These are phyloP conservation scores for Eragrostis curvula DNA, from an alignment of 176 grass and related monocot genomes.

Conservation along the genomic window DNA sequence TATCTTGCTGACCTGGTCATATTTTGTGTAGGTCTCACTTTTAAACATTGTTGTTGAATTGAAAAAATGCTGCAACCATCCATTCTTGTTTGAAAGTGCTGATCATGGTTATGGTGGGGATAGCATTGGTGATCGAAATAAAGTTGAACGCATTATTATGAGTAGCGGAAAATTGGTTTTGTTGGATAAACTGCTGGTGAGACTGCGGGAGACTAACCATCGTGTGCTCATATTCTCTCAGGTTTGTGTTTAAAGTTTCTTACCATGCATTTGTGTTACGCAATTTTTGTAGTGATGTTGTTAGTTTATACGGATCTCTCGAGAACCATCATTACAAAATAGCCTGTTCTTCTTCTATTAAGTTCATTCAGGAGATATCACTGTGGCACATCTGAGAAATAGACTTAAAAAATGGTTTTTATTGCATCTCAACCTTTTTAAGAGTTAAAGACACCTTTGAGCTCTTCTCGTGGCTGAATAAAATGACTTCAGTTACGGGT, in stretches of 20 bases:
- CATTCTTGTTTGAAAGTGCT: slow-evolving; percentile 99
- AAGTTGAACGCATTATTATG: slow-evolving; percentile 96
- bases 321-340: background rate
- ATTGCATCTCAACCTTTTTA: too few relatives aligned
- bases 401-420: too few relatives aligned
- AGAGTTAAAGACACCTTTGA: background rate
- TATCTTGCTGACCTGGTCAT: slow-evolving; percentile 32
- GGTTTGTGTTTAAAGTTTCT: slow-evolving; percentile 54
- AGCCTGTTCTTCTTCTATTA: background rate
- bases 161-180: slow-evolving; percentile 98
- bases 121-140: slow-evolving; percentile 80
- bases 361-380: slow-evolving; percentile 1
- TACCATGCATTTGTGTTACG: background rate
- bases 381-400: background rate
- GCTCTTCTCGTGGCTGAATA: background rate
- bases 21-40: slow-evolving; percentile 81
- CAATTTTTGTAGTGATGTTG: background rate
- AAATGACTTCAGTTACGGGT: background rate
- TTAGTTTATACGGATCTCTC: background rate
- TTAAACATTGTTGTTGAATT: slow-evolving; percentile 98
- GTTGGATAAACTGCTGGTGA: slow-evolving; percentile 85
- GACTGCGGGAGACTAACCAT: slow-evolving; percentile 94
- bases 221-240: slow-evolving; percentile 98
- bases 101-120: slow-evolving; percentile 99
- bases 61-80: slow-evolving; percentile 99